A percentile compares a stretch with the other conserved stretches of the same genome.
Conservation (phyloP, 495 filamentous ascomycete genomes). For the Hypoxylon lienhwacheense region DNA sequence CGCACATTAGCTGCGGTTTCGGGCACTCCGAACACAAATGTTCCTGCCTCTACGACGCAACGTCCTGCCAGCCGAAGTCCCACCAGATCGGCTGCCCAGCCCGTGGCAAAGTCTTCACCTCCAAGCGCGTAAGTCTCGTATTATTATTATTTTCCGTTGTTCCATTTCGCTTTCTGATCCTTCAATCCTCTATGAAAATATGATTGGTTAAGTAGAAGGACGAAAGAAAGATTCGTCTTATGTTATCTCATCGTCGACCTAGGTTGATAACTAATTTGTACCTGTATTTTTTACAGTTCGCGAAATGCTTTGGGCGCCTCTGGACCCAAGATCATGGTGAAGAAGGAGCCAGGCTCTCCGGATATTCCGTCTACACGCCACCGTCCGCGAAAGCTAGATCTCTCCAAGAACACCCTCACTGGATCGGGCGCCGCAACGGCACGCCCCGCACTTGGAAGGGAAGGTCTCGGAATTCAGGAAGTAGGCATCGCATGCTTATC, state of each 20-base stretch:
- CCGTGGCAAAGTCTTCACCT: slow-evolving; percentile 51
- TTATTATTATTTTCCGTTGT: slow-evolving; percentile 23
- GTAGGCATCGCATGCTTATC: slow-evolving; percentile 94
- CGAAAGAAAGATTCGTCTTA: background rate
- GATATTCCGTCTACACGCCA: slow-evolving; percentile 73
- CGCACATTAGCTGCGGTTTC: slow-evolving; percentile 49
- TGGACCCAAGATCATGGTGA: slow-evolving; percentile 83
- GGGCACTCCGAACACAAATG: slow-evolving; percentile 44
- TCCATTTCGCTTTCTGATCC: slow-evolving; percentile 36
- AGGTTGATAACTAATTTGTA: slow-evolving; percentile 23
- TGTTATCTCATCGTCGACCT: slow-evolving; percentile 21
- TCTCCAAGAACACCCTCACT: slow-evolving; percentile 71
- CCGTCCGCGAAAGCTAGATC: slow-evolving; percentile 84
- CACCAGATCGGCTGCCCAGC: slow-evolving; percentile 44
- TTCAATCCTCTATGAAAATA: slow-evolving; percentile 32
- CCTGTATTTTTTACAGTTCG: slow-evolving; percentile 42
- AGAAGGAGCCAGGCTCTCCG: slow-evolving; percentile 92
- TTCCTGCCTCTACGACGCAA: slow-evolving; percentile 39
- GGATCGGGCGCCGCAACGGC: slow-evolving; percentile 62
- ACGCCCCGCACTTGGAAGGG: slow-evolving; percentile 73
- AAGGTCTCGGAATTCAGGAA: slow-evolving; percentile 82
- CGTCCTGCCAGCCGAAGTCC: slow-evolving; percentile 56
- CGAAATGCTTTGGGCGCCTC: slow-evolving; percentile 52
- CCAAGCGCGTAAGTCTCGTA: slow-evolving; percentile 53
- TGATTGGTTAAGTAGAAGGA: slow-evolving; percentile 27